Base-by-base conservation (phyloP, 1,284 basidiomycete genomes). In the Neotropicomus parvogracilis region DNA sequence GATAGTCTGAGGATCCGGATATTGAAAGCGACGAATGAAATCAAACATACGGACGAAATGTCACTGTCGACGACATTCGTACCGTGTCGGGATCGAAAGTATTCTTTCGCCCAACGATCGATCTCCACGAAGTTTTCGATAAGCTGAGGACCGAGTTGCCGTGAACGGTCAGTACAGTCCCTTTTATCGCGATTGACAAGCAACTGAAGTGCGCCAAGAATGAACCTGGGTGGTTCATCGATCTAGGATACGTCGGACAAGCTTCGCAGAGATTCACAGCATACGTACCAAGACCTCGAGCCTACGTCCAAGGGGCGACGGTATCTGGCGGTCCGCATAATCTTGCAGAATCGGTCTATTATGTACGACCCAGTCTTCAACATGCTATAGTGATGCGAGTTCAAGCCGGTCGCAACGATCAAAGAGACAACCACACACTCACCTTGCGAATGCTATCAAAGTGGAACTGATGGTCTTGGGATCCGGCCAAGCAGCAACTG, bases 71-170 rank as follows among this genome's bases (percentile, higher is more conserved):
- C 35, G 16, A 16, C 24, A 20, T 40, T 46, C 21, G 48, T 40
- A 14, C 29, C 44, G 34, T 67, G 50, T 20, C 46, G 52, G 8
- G 46, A 54, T 34, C 65, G 60, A 46, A 64, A 58, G 38, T 64
- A 64, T 8, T 64, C 65, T 19, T 42, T 56, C 5, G 50, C 50
- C 65, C 62, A 67, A 13, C 36, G 38, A 17, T 62, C 50, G 26
- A 66, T 50, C 20, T 64, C 53, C 32, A 62, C 60, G 42, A 63
- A 67, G 34, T 66, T 66, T 37, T 63, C 65, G 16, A 67, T 55
- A 0, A 67, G 42, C 10, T 65, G 65, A 21, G 64, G 64, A 3
- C 64, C 65, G 3, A 64, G 56, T 19, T 34, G 49, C 13, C 60
- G 58, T 26, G 62, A 49, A 38, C 20, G 42, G 34, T 63, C 53